Base-by-base conservation (phyloP, 2,329 filamentous ascomycete species). In the Botryosphaeria dothidea region DNA sequence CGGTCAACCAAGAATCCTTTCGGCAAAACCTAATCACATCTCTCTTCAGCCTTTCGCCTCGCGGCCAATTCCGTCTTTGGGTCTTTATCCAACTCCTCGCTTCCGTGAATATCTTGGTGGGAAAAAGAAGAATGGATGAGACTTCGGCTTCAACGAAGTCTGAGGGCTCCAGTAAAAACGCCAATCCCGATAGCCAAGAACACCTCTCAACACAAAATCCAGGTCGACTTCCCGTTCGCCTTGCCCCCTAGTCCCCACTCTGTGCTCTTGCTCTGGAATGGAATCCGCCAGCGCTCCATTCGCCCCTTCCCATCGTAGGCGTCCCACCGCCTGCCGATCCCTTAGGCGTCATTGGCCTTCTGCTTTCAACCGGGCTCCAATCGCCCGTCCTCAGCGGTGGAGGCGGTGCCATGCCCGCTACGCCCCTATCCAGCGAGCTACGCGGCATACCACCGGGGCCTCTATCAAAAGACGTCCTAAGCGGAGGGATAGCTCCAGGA, bases 261-360 rank as follows among this genome's bases (percentile, higher is more conserved):
- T 45, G 41, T 25, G 49, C 61, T 25, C 61, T 56, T 27, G 61
- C 49, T 27, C 61, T 64, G 27, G 51, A 52, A 25, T 49, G 31
- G 36, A 56, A 64, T 23, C 48, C 38, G 36, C 48, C 61, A n/a
- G 48, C 61, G 31, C 38, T 45, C 61, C 61, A 64, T 21, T 64
- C 61, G 9, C 36, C 51, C 19, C 51, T 41, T 19, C 61, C 61
- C 34, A 62, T 21, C 17, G 61, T 64, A 17, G 61, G 61, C 34
- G 61, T 64, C 3, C 61, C 61, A 5, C 49, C 27, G 15, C 49
- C 61, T 3, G 48, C 48, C 17, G 48, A 52, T 6, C 60, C 48
- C 15, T 43, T 64, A 4, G 61, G 49, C 9, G 61, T 46, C 60
- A 62, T 62, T 21, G 60, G 60, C 9, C 49, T 46, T 27, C 61